Evolutionary conservation across 2,329 filamentous ascomycete genomes (phyloP), one percentile per base, ranked within the genome.

Genomic region (Dothideomycetes sp.): DNA sequence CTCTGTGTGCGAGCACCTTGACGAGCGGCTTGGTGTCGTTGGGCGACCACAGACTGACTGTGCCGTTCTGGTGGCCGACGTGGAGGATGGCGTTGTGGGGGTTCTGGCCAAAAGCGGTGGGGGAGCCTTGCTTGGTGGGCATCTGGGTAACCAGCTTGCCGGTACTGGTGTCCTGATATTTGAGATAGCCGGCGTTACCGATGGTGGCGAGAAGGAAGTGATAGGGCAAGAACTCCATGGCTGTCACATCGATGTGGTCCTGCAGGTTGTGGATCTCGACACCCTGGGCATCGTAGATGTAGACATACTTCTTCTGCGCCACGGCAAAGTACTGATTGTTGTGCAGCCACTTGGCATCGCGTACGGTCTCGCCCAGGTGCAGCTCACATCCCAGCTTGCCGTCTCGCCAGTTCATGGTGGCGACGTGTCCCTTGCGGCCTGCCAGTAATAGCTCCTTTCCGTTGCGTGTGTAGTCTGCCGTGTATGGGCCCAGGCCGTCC

Each of bases 171-270:
- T 98, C 91, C 57, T 91, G 91, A 58, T 95, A 98, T 63, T 91
- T 88, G 40, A 98, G 68, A 52, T 83, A 84, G 30, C 89, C 89
- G 34, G 80, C 79, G 50, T 84, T 80, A 45, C 85, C 85, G 53
- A 89, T 74, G 14, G 87, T 94, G 14, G 84, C 84, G 36, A 98
- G 72, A 31, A 98, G 76, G 59, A 94, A 98, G 59, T 98, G 91
- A 57, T 95, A 96, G 1, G 89, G 89, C 11, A 96, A 68, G 57
- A 95, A 98, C 61, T 96, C 86, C 73, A 98, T 86, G 60, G 93
- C 81, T 10, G 84, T 82, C 11, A 93, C 84, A 59, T 98, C 91
- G 45, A 84, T 75, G 58, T 94, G 89, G 59, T 91, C 91, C 61
- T 79, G 80, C 55, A 98, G 65, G 57, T 84, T 88, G 60, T 98